These are phyloP conservation scores for Diaporthe vaccinii DNA, from an alignment of 2,329 filamentous ascomycete genomes.

Conservation along the genomic window DNA sequence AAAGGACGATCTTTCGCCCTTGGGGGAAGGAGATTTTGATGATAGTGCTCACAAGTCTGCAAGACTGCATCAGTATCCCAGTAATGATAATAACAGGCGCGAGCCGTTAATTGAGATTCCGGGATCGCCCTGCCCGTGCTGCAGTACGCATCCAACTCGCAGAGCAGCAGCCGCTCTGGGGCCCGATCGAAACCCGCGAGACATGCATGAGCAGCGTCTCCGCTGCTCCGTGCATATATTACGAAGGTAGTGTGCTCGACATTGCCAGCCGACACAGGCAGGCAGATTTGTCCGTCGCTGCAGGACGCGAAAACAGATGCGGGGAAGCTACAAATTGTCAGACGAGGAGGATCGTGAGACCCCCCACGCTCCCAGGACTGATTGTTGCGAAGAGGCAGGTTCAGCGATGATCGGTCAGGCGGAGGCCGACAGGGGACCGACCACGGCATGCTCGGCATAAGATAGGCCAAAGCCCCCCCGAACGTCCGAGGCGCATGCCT, in stretches of 20 bases:
- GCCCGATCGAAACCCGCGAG: constrained; percentile 27
- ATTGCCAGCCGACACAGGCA: constrained; percentile 3
- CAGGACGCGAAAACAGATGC: constrained; percentile 25
- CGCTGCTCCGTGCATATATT: constrained; percentile 13
- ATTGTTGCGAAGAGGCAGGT: constrained; percentile 21
- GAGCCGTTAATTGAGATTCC: neutral
- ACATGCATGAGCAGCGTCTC: constrained; percentile 7
- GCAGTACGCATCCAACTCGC: constrained; percentile 16
- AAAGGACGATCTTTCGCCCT: constrained; percentile 6
- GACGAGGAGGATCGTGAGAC: constrained; percentile 15
- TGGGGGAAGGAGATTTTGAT: constrained; percentile 16
- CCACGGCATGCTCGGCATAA: constrained; percentile 26
- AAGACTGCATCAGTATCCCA: constrained; percentile 9
- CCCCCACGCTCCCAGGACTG: constrained; percentile 6
- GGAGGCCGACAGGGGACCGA: constrained; percentile 22
- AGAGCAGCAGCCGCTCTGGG: constrained; percentile 6
- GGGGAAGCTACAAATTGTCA: constrained; percentile 25
- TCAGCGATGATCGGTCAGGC: constrained; percentile 11
- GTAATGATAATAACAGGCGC: constrained; percentile 1
- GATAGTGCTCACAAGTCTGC: constrained; percentile 8
- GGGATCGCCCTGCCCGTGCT: constrained; percentile 13
- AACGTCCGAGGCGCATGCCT: constrained; percentile 9
- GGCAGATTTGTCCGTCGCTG: constrained; percentile 8
- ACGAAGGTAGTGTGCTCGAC: neutral
- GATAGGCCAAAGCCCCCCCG: constrained; percentile 11